A percentile compares a stretch with the other conserved stretches of the same genome.
Conservation (phyloP, 768 basidiomycete species). For the Mrakia blollopis region DNA sequence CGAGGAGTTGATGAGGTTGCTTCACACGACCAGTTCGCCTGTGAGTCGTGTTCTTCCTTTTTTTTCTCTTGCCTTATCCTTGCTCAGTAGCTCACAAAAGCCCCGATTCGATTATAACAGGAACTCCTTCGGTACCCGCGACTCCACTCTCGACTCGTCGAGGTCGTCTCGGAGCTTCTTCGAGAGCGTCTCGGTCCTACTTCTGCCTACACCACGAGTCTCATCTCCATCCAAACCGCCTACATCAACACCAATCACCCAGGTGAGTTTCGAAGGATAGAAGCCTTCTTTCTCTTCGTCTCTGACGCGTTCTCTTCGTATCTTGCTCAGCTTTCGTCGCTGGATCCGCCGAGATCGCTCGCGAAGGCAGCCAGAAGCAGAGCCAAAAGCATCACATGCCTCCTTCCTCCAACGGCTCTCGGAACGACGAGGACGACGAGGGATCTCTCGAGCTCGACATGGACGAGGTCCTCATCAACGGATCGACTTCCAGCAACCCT, state of each 20-base stretch:
- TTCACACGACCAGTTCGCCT: slow-evolving; percentile 79
- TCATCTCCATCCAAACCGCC: slow-evolving; percentile 95
- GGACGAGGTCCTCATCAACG: slow-evolving; percentile 38
- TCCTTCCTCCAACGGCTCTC: slow-evolving; percentile 28
- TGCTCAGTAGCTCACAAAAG: too few relatives aligned
- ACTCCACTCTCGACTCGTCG: slow-evolving; percentile 86
- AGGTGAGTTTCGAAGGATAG: slow-evolving; percentile 63
- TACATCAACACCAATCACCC: slow-evolving; percentile 99
- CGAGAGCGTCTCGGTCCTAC: slow-evolving; percentile 94
- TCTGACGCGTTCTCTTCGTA: too few relatives aligned
- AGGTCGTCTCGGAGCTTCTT: slow-evolving; percentile 92
- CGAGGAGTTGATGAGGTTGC: slow-evolving; percentile 98
- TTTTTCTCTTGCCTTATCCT: too few relatives aligned
- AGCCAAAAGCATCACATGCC: slow-evolving; percentile 2
- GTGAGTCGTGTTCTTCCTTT: slow-evolving; percentile 50
- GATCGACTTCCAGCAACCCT: slow-evolving; percentile 36
- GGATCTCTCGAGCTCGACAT: slow-evolving; percentile 52
- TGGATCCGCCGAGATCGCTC: slow-evolving; percentile 32
- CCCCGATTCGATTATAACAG: slow-evolving; percentile 50
- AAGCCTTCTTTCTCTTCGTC: neutral
- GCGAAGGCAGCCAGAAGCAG: slow-evolving; percentile 25
- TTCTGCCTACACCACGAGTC: slow-evolving; percentile 88
- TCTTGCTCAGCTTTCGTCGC: slow-evolving; percentile 28
- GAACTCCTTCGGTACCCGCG: slow-evolving; percentile 93
- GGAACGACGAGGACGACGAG: slow-evolving; percentile 61